Conservation (phyloP, 495 filamentous ascomycete species). For the Venustampulla echinocandica region DNA sequence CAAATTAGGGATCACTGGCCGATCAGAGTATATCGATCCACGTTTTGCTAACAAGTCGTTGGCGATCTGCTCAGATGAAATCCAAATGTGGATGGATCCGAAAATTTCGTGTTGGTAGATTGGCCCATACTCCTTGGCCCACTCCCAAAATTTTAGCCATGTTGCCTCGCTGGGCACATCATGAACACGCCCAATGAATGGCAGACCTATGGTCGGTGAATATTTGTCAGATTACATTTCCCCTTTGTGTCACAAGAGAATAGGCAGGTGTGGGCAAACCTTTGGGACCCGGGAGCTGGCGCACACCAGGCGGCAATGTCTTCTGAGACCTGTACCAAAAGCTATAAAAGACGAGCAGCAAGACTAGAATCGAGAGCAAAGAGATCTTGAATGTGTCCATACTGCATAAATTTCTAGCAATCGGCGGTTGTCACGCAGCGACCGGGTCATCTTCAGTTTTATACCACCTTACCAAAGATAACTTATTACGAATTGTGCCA, state of each 20-base stretch:
- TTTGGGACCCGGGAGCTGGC: conserved; percentile 13
- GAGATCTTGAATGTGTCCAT: neutral
- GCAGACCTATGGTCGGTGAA: conserved; percentile 26
- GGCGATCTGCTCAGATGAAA: conserved; percentile 31
- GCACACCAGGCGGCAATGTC: conserved; percentile 12
- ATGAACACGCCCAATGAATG: conserved; percentile 49
- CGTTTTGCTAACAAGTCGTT: conserved; percentile 32
- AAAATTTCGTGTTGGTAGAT: conserved; percentile 28
- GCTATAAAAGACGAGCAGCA: neutral
- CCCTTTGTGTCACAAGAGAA: neutral
- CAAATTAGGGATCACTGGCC: conserved; percentile 39
- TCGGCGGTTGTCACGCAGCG: neutral
- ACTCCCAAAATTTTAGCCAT: conserved; percentile 36
- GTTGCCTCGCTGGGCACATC: conserved; percentile 43
- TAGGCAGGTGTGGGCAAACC: neutral
- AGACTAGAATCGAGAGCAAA: neutral
- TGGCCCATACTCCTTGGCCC: conserved; percentile 33
- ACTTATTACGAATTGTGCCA: neutral
- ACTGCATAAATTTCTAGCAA: neutral
- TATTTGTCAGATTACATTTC: neutral
- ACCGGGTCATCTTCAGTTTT: neutral
- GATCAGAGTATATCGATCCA: conserved; percentile 37
- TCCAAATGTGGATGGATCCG: conserved; percentile 22
- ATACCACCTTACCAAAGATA: neutral
- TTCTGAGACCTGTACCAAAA: neutral